Conservation (phyloP, 768 basidiomycete species). For the Naganishia onofrii region DNA sequence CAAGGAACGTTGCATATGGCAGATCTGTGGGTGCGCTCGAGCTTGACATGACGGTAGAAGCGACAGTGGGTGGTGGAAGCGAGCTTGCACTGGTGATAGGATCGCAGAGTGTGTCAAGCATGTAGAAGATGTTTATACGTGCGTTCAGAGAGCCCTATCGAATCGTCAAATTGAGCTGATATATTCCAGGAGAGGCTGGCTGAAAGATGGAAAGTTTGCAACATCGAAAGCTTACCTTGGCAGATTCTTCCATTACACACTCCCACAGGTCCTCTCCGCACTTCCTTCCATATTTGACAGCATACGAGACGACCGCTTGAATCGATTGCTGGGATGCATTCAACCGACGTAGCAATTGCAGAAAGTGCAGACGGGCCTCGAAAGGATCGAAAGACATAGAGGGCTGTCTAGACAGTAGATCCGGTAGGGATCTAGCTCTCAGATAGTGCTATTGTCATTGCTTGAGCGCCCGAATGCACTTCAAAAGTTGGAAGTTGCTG, state of each 20-base stretch:
- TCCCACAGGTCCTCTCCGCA: slow-evolving; percentile 94
- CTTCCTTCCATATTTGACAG: slow-evolving; percentile 74
- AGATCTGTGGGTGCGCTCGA: slow-evolving; percentile 43
- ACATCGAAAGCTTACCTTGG: slow-evolving; percentile 61
- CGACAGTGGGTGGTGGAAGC: slow-evolving; percentile 24
- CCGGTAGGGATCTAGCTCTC: not conserved
- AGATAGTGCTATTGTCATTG: not conserved
- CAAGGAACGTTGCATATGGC: slow-evolving; percentile 73
- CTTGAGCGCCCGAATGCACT: not conserved
- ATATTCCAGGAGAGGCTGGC: not conserved
- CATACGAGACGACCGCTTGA: slow-evolving; percentile 79
- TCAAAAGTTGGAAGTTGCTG: not conserved
- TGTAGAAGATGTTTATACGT: slow-evolving; percentile 87
- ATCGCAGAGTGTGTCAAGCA: slow-evolving; percentile 70
- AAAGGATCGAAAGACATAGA: slow-evolving; percentile 51
- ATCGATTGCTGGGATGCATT: slow-evolving; percentile 84
- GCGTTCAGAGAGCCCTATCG: slow-evolving; percentile 77
- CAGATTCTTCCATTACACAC: slow-evolving; percentile 83
- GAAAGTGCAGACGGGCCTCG: slow-evolving; percentile 65
- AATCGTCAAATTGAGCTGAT: not conserved
- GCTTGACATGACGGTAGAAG: not conserved
- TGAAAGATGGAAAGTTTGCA: not conserved
- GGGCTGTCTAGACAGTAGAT: not conserved
- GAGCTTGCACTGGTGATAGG: slow-evolving; percentile 34
- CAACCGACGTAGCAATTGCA: slow-evolving; percentile 62